phyloP scores from a whole-genome alignment of 2,329 filamentous ascomycete species.

The Diaporthe nobilis region DNA sequence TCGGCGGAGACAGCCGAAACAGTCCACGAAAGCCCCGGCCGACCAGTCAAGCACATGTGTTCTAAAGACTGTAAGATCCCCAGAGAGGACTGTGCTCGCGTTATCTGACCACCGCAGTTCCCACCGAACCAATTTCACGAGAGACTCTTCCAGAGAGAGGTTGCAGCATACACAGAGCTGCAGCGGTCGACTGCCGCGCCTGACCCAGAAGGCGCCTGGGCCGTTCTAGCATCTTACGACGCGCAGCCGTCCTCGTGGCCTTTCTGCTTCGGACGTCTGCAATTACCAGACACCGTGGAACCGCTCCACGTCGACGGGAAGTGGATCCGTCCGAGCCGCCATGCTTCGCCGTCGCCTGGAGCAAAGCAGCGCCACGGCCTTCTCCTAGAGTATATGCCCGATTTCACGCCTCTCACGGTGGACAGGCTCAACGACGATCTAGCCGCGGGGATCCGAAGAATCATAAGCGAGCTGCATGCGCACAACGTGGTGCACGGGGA shows the following conservation, averaged over 20 bases:
- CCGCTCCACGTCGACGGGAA: neutral
- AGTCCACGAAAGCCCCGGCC: neutral
- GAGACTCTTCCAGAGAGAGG: neutral
- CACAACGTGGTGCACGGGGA: neutral
- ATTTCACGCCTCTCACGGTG: neutral
- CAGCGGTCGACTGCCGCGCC: neutral
- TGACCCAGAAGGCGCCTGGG: neutral
- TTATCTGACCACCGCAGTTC: neutral
- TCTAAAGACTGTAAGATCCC: neutral
- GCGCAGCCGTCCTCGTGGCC: neutral
- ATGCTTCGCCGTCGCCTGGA: neutral
- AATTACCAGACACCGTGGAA: neutral
- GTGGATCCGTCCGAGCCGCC: neutral
- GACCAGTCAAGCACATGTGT: neutral
- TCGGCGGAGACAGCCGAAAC: neutral
- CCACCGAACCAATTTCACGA: neutral
- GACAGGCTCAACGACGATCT: neutral
- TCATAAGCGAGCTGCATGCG: neutral
- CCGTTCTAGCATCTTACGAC: neutral
- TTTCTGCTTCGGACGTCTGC: neutral
- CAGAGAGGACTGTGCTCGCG: neutral
- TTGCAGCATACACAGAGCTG: constrained; percentile 1
- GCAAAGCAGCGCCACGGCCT: neutral
- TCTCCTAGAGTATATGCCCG: neutral
- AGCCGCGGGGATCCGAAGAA: neutral